phyloP scores from a whole-genome alignment of 768 basidiomycete species.

The Daedaleopsis sinensis region DNA sequence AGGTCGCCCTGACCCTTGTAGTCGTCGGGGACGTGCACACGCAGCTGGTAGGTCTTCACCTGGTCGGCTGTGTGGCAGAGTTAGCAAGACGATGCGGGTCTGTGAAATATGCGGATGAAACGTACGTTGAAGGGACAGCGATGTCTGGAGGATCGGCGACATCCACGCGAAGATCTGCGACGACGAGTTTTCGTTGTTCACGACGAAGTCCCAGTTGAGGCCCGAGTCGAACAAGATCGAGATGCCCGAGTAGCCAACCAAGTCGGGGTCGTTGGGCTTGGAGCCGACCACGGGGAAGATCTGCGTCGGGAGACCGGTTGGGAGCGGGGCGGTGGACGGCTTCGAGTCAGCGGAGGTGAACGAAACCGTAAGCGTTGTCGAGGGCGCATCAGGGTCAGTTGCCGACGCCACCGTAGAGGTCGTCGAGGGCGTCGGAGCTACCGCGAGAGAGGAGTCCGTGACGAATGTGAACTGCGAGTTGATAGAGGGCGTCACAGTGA shows the following conservation, averaged over 20 bases:
- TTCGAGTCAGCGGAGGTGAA: conserved; percentile 27
- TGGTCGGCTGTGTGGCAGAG: conserved; percentile 34
- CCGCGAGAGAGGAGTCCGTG: conserved; percentile 38
- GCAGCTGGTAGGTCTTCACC: conserved; percentile 59
- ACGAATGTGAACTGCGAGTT: conserved; percentile 40
- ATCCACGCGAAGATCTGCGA: conserved; percentile 80
- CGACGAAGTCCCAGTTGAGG: conserved; percentile 75
- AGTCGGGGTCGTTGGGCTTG: conserved; percentile 27
- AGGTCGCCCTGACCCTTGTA: conserved; percentile 55
- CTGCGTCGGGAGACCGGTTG: conserved; percentile 58
- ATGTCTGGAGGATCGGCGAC: conserved; percentile 51
- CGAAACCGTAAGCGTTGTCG: conserved; percentile 33
- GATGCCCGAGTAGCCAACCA: conserved; percentile 52
- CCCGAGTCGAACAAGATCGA: conserved; percentile 61
- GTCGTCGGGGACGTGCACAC: conserved; percentile 65
- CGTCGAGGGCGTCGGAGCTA: conserved; percentile 24
- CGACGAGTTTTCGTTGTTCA: conserved; percentile 53
- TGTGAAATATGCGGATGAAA: conserved; percentile 32
- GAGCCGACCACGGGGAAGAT: conserved; percentile 50
- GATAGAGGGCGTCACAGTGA: conserved; percentile 29
- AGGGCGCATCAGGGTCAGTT: conserved; percentile 43
- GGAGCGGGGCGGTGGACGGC: conserved; percentile 45
- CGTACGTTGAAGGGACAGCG: conserved; percentile 49
- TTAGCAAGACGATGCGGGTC: conserved; percentile 23
- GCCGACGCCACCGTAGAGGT: conserved; percentile 13